Percentiles rank a stretch among this genome's conserved stretches.
Evolutionary conservation across 306 rosid species (phyloP).

Genomic region (Clitoria ternatea): DNA sequence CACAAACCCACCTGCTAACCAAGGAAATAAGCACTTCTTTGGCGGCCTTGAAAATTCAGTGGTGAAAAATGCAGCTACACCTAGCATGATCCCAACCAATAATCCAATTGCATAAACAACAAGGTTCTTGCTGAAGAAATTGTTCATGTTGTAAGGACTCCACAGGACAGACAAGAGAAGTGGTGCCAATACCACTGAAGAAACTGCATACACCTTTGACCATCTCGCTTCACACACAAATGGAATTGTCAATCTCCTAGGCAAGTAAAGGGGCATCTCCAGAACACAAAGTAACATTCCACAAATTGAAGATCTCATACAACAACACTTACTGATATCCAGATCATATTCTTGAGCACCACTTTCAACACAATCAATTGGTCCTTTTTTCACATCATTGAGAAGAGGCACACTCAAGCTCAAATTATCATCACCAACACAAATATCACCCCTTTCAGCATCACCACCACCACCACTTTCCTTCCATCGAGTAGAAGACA

Average conservation of each 20-base stretch:
- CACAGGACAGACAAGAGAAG: slow-evolving; percentile 24
- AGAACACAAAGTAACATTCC: not conserved
- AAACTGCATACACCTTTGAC: slow-evolving; percentile 36
- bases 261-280: slow-evolving; percentile 35
- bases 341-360: slow-evolving; percentile 10
- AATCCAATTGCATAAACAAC: slow-evolving; percentile 25
- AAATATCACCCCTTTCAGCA: slow-evolving; percentile 11
- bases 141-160: not conserved
- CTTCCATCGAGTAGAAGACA: slow-evolving; percentile 24
- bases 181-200: slow-evolving; percentile 32
- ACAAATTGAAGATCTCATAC: slow-evolving; percentile 17
- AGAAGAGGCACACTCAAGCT: slow-evolving; percentile 36
- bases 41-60: slow-evolving; percentile 25
- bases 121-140: not conserved
- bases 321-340: slow-evolving; percentile 5
- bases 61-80: slow-evolving; percentile 23
- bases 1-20: slow-evolving; percentile 42
- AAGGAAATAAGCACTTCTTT: slow-evolving; percentile 27
- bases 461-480: not conserved
- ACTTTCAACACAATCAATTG: slow-evolving; percentile 8
- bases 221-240: slow-evolving; percentile 31
- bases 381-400: slow-evolving; percentile 15
- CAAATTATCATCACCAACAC: not conserved
- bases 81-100: slow-evolving; percentile 22
- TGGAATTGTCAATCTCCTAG: slow-evolving; percentile 35